phyloP scores from a whole-genome alignment of 176 grass and related monocot genomes.

The Cocos nucifera region DNA sequence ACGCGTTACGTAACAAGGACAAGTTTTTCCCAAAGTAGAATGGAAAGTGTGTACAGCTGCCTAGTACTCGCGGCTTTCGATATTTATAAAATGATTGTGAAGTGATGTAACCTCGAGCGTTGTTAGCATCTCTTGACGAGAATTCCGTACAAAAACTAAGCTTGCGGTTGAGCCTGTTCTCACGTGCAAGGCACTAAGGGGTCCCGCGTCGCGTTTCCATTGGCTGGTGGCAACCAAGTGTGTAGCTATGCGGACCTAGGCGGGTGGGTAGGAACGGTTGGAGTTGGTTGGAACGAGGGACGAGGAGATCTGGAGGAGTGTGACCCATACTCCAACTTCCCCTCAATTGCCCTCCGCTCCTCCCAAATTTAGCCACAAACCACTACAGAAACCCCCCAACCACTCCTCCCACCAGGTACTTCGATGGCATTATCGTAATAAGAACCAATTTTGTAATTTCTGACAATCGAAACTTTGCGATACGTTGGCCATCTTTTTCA shows the following conservation, averaged over 20 bases:
- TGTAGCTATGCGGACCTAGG: not conserved
- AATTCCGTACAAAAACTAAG: no score
- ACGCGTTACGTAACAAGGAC: no score
- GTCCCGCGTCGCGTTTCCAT: not conserved
- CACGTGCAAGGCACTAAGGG: not conserved
- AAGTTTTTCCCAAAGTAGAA: no score
- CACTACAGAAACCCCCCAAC: constrained; percentile 1
- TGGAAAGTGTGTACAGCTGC: no score
- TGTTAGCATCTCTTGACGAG: no score
- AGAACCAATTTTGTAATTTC: not conserved
- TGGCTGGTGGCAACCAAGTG: not conserved
- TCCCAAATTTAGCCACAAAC: not conserved
- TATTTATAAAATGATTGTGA: no score
- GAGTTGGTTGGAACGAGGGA: constrained; percentile 30
- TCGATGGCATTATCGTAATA: no score
- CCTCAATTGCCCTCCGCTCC: not conserved
- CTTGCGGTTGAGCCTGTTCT: no score
- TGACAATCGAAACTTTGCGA: not conserved
- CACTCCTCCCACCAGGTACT: not conserved
- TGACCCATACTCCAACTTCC: not conserved
- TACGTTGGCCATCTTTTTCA: not conserved
- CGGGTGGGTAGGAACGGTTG: constrained; percentile 31
- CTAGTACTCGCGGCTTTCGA: no score
- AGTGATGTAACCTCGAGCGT: no score
- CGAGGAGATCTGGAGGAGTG: not conserved